Percentiles rank a stretch among this genome's conserved stretches.
Evolutionary conservation across 306 rosid genomes (phyloP).

Genomic region (Citrullus mucosospermus): DNA sequence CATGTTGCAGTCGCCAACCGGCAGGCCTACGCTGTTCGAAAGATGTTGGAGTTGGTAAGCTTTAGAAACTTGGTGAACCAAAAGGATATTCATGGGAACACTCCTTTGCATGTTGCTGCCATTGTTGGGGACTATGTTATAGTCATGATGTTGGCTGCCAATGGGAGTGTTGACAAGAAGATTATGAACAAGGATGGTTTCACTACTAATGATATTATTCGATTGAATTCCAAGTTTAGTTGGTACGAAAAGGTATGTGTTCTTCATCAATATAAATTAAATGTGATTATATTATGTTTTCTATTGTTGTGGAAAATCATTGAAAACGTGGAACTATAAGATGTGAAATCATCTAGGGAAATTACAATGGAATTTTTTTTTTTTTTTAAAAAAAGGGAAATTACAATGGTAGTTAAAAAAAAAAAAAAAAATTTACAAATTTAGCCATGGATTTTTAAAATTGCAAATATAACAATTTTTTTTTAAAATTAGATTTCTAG

Average conservation of each 20-base stretch:
- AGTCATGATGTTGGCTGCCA: not conserved
- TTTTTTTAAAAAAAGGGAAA: no score
- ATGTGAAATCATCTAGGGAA: no score
- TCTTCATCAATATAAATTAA: not conserved
- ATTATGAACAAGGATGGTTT: not conserved
- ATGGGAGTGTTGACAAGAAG: not conserved
- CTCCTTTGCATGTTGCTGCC: conserved; percentile 2
- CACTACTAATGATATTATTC: not conserved
- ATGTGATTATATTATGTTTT: not conserved
- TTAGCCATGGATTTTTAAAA: no score
- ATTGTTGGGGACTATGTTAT: not conserved
- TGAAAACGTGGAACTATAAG: no score
- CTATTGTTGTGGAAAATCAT: no score
- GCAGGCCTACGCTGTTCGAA: not conserved
- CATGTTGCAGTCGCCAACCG: not conserved
- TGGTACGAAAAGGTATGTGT: not conserved
- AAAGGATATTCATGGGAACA: not conserved
- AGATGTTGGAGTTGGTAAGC: not conserved
- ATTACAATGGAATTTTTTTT: no score
- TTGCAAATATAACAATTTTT: no score
- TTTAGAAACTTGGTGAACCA: not conserved
- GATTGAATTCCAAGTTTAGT: not conserved
- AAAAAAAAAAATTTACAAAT: no score
- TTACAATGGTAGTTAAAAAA: no score
- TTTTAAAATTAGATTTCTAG: no score